A percentile compares a stretch with the other conserved stretches of the same genome.
phyloP scores from a whole-genome alignment of 1,284 basidiomycete species.

The Cryptococcus maquisensis region DNA sequence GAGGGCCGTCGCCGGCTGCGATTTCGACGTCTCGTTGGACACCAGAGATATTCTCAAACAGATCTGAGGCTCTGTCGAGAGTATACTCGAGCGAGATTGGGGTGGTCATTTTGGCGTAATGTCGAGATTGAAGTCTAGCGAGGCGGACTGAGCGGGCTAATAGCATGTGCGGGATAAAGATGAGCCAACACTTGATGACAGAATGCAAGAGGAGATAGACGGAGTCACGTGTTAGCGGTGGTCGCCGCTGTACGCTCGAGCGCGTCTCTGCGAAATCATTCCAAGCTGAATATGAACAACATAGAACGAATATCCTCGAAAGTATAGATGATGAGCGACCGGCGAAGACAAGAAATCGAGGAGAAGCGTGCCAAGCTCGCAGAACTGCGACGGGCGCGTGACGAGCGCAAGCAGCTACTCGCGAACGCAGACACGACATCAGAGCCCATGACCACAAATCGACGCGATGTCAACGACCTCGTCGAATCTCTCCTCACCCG shows the following conservation, averaged over 20 bases:
- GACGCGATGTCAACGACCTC: conserved; percentile 64
- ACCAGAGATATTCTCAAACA: conserved; percentile 46
- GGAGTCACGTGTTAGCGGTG: too few species aligned
- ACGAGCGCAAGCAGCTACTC: conserved; percentile 38
- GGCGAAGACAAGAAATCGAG: conserved; percentile 76
- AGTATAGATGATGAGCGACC: conserved; percentile 47
- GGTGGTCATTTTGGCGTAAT: conserved; percentile 4
- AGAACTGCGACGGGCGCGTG: conserved; percentile 53
- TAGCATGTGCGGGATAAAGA: too few species aligned
- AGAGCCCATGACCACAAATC: conserved; percentile 23
- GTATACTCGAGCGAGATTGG: conserved; percentile 32
- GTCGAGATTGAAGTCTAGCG: neutral
- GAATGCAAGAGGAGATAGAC: too few species aligned
- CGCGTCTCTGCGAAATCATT: too few species aligned
- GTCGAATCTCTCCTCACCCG: conserved; percentile 57
- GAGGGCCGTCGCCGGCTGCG: conserved; percentile 15
- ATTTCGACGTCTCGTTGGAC: conserved; percentile 43
- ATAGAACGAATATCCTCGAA: too few species aligned
- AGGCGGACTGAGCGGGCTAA: neutral
- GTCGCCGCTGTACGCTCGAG: too few species aligned
- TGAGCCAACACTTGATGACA: too few species aligned
- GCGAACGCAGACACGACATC: conserved; percentile 21
- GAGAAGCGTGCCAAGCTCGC: conserved; percentile 84
- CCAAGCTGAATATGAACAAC: too few species aligned
- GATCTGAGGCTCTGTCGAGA: conserved; percentile 44